Evolutionary conservation across 495 filamentous ascomycete genomes (phyloP).

Genomic region (Penicillium bialowiezense): DNA sequence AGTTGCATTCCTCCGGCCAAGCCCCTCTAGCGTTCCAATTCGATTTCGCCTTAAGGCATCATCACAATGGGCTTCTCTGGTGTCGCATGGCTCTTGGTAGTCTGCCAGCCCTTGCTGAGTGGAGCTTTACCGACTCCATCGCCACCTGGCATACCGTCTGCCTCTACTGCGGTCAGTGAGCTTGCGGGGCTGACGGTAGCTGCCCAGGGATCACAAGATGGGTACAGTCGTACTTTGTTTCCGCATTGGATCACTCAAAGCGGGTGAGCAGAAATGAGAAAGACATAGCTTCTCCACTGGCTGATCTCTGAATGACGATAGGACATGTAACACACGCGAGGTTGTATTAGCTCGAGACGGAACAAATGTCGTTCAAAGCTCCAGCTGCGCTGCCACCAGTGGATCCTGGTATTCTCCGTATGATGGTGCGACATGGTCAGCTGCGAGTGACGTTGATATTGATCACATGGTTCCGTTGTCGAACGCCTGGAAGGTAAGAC

Average conservation of each 20-base stretch:
- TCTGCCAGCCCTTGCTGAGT: conserved; percentile 9
- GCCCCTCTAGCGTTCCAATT: neutral
- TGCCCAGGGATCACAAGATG: conserved; percentile 47
- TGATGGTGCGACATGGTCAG: conserved; percentile 67
- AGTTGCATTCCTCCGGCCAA: too few species aligned
- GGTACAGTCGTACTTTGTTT: conserved; percentile 62
- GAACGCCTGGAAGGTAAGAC: conserved; percentile 67
- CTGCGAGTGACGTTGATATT: conserved; percentile 65
- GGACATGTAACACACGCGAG: conserved; percentile 64
- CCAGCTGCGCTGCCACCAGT: conserved; percentile 52
- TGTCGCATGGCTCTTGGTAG: conserved; percentile 2
- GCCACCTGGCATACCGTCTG: conserved; percentile 58
- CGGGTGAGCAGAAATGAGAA: conserved; percentile 6
- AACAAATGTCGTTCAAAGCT: conserved; percentile 46
- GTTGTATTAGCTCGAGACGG: conserved; percentile 69
- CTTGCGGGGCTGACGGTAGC: conserved; percentile 55
- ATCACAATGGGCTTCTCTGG: neutral
- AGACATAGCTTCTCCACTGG: too few species aligned
- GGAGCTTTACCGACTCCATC: conserved; percentile 17
- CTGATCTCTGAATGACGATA: conserved; percentile 21
- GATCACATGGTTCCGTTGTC: conserved; percentile 74
- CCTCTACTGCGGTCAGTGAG: conserved; percentile 48
- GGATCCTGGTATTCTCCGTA: conserved; percentile 66
- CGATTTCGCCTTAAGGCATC: neutral
- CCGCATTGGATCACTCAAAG: conserved; percentile 64